Evolutionary conservation across 495 filamentous ascomycete species (phyloP), one percentile per base, ranked within the genome.

Genomic region (Trichoderma erinaceum): DNA sequence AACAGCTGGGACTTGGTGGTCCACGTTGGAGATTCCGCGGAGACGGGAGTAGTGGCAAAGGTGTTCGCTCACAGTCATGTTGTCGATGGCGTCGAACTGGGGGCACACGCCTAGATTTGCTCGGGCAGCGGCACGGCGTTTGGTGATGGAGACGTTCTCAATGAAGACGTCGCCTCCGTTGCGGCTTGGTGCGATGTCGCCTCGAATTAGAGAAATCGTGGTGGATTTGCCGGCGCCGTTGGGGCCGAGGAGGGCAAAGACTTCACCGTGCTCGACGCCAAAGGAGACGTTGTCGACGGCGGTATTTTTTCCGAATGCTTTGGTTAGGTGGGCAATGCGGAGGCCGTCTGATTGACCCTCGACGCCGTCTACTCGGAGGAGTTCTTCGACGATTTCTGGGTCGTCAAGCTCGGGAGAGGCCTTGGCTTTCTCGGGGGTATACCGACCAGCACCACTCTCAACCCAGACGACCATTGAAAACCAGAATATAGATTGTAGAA

Each of bases 201-300:
- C 90, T 29, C 90, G 83, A 71, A 93, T 88, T 67, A 92, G 81
- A 65, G 83, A 86, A 73, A 93, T 90, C 0, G 85, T 90, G 1
- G 89, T 92, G 3, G 84, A 86, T 74, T 93, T 93, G 35, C 90
- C 90, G 0, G 90, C 90, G 5, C 89, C 90, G 73, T 93, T 93
- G 0, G 89, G 87, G 7, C 89, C 89, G 10, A 92, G 83, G 0
- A 77, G 70, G 2, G 88, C 88, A 71, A 90, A 90, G 25, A 89
- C 84, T 73, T 90, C 86, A 21, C 86, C 84, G 35, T 79, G 81
- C n/a, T 81, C 79, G 15, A 91, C 86, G 25, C 86, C 87, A 71
- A 92, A 90, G 8, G 84, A 86, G 44, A 91, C 77, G 69, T 91
- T 81, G 44, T 90, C 80, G 8, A 92, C 86, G 0, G 89, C 89